phyloP scores from a whole-genome alignment of 2,329 filamentous ascomycete genomes.

The Hymenoscyphus fraxineus region DNA sequence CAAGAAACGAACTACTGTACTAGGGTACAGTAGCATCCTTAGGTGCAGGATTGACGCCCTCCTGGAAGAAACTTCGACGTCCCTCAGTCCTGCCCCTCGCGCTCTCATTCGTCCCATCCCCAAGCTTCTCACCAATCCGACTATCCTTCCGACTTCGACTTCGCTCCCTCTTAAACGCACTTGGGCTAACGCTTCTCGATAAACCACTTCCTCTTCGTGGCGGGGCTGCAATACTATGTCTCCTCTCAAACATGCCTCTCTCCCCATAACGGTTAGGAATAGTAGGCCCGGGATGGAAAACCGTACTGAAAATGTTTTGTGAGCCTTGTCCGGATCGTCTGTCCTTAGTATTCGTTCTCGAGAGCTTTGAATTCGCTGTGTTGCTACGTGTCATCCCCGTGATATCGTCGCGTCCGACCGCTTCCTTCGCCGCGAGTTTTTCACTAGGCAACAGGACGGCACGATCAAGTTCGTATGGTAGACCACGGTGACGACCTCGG shows the following conservation, averaged over 20 bases:
- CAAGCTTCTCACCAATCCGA: not conserved
- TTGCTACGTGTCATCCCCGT: constrained; percentile 14
- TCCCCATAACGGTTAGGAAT: constrained; percentile 30
- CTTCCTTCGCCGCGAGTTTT: constrained; percentile 57
- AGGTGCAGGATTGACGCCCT: constrained; percentile 24
- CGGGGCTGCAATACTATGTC: constrained; percentile 16
- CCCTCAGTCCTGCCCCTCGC: constrained; percentile 18
- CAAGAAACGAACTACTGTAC: no score
- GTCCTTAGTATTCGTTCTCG: constrained; percentile 16
- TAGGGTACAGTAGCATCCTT: not conserved
- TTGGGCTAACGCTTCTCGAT: constrained; percentile 15
- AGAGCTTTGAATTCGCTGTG: constrained; percentile 16
- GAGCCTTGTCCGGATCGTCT: not conserved
- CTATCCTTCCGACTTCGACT: not conserved
- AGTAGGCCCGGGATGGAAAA: constrained; percentile 34
- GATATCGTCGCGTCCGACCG: constrained; percentile 38
- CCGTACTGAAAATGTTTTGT: constrained; percentile 28
- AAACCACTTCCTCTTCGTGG: not conserved
- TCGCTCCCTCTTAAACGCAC: not conserved
- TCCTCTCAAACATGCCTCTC: not conserved
- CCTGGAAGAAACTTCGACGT: constrained; percentile 24
- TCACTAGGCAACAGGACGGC: constrained; percentile 67
- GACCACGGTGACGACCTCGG: constrained; percentile 63
- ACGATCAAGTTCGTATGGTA: constrained; percentile 66
- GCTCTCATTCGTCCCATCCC: constrained; percentile 8